Percentiles rank a stretch among this genome's conserved stretches.
Conservation (phyloP, 2,329 filamentous ascomycete species). For the Aureobasidium sp. region DNA sequence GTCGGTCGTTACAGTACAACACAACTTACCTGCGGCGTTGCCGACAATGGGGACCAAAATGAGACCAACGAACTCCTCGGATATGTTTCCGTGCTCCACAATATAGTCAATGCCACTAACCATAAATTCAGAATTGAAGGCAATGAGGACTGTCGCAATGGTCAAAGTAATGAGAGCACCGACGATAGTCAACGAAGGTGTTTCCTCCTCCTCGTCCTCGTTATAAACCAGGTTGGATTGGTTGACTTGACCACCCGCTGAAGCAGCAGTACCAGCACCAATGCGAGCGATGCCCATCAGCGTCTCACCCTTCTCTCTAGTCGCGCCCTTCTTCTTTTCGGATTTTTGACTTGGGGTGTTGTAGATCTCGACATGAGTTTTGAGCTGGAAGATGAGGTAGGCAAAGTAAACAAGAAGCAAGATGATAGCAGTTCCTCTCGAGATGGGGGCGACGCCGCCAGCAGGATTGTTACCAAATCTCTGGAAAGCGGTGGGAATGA, state of each 20-base stretch:
- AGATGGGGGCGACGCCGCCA: conserved; percentile 36
- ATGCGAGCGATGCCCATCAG: conserved; percentile 46
- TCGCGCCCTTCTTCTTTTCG: conserved; percentile 46
- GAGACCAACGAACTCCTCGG: conserved; percentile 55
- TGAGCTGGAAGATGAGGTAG: conserved; percentile 87
- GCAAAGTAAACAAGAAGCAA: conserved; percentile 74
- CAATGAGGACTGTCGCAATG: conserved; percentile 70
- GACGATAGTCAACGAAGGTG: conserved; percentile 64
- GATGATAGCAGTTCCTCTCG: conserved; percentile 69
- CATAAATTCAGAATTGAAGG: conserved; percentile 65
- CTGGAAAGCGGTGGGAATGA: conserved; percentile 85
- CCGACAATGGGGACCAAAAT: conserved; percentile 60
- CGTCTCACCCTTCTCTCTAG: conserved; percentile 45
- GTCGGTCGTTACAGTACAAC: too few species aligned
- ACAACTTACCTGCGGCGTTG: conserved; percentile 37
- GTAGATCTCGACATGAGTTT: conserved; percentile 75
- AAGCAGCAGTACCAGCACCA: conserved; percentile 45
- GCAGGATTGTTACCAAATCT: conserved; percentile 35
- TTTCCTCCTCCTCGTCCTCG: conserved; percentile 55
- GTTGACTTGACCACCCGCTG: conserved; percentile 45
- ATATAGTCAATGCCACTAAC: conserved; percentile 53
- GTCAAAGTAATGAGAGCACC: conserved; percentile 67
- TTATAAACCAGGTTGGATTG: conserved; percentile 37
- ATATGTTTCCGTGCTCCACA: conserved; percentile 41
- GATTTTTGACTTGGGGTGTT: conserved; percentile 73